Evolutionary conservation across 257 asterid genomes (phyloP).

Genomic region (Primulina huaijiensis): DNA sequence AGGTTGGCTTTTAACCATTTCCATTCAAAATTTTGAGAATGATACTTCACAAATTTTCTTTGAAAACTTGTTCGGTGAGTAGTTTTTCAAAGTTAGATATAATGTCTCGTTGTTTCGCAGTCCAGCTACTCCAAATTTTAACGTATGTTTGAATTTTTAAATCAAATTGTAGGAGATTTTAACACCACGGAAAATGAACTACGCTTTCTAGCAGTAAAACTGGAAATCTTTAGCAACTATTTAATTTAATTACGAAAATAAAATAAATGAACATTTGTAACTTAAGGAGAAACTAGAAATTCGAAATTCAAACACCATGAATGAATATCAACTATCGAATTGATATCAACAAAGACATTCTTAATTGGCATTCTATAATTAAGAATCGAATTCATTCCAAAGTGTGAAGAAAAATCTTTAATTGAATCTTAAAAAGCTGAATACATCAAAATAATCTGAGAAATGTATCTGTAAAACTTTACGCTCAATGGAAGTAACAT

Average conservation of each 20-base stretch:
- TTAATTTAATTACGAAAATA: background rate
- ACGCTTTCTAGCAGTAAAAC: background rate
- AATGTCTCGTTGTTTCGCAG: background rate
- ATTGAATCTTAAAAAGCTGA: background rate
- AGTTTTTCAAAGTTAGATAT: background rate
- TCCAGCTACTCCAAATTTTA: background rate
- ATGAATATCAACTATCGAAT: background rate
- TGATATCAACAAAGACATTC: background rate
- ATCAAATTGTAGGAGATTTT: no score
- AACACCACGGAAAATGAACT: background rate
- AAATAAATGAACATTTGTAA: background rate
- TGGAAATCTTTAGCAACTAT: background rate
- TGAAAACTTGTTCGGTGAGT: background rate
- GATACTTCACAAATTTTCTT: background rate
- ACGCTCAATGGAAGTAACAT: background rate
- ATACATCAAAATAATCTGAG: no score
- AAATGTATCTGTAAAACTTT: background rate
- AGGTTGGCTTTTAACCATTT: background rate
- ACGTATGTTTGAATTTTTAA: background rate
- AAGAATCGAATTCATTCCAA: background rate
- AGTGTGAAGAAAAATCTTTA: background rate
- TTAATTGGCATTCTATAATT: background rate
- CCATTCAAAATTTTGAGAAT: background rate
- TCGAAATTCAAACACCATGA: background rate
- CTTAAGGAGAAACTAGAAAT: background rate